These are phyloP conservation scores for Metschnikowia continentalis DNA, from an alignment of 805 yeast species.

Conservation along the genomic window DNA sequence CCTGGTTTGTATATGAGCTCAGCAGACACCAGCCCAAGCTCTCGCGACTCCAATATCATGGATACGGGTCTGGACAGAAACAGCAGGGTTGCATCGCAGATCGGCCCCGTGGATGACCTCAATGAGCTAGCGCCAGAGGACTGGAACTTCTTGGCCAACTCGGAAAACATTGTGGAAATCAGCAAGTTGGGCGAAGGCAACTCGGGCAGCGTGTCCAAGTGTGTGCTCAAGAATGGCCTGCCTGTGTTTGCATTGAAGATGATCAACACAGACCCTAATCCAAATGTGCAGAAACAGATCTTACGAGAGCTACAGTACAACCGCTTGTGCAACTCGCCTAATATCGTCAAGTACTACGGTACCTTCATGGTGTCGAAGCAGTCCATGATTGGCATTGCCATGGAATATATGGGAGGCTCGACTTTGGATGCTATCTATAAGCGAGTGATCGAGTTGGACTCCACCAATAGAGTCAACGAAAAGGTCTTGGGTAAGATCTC, in stretches of 20 bases:
- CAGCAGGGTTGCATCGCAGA: not conserved
- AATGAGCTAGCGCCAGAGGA: constrained; percentile 64
- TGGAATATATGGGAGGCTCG: constrained; percentile 96
- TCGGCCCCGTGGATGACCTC: constrained; percentile 23
- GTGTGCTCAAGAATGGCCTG: constrained; percentile 54
- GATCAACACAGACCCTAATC: constrained; percentile 72
- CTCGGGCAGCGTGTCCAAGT: constrained; percentile 86
- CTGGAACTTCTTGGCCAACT: constrained; percentile 63
- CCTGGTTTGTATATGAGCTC: not conserved
- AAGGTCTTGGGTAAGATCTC: constrained; percentile 89
- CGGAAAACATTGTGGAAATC: constrained; percentile 61
- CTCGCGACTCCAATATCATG: constrained; percentile 8
- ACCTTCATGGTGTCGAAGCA: constrained; percentile 75
- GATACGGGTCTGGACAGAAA: not conserved
- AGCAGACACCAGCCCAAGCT: constrained; percentile 4
- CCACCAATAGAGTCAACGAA: constrained; percentile 86
- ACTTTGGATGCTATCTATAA: constrained; percentile 90
- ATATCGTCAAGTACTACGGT: constrained; percentile 89
- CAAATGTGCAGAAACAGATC: constrained; percentile 85
- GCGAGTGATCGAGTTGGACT: constrained; percentile 55
- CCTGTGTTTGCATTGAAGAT: constrained; percentile 80
- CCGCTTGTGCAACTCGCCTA: constrained; percentile 73
- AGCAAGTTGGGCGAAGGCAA: constrained; percentile 88
- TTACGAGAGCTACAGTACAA: constrained; percentile 88
- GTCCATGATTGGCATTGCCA: constrained; percentile 85